Evolutionary conservation across 2,329 filamentous ascomycete genomes (phyloP).

Genomic region (Colletotrichum karsti): DNA sequence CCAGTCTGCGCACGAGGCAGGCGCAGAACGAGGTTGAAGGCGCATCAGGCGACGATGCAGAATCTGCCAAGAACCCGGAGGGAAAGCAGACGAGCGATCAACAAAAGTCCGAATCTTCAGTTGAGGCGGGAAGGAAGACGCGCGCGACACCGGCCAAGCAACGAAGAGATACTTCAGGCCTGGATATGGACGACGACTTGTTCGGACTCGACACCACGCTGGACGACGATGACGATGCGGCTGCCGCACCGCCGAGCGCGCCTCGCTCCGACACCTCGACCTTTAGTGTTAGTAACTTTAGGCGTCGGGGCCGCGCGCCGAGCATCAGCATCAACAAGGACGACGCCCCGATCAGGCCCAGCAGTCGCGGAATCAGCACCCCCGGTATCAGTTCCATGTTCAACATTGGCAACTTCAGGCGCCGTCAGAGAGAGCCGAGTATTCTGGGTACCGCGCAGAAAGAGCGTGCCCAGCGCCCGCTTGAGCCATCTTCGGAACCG

Average conservation of each 20-base stretch:
- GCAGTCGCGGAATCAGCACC: constrained; percentile 57
- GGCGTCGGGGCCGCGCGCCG: constrained; percentile 51
- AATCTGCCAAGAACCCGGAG: constrained; percentile 39
- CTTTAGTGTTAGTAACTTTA: constrained; percentile 56
- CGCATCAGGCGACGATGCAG: constrained; percentile 46
- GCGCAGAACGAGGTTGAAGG: constrained; percentile 34
- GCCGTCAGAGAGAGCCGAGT: constrained; percentile 67
- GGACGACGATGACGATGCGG: constrained; percentile 49
- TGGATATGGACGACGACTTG: constrained; percentile 58
- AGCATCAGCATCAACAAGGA: constrained; percentile 58
- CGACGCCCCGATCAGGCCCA: constrained; percentile 61
- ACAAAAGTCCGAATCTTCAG: constrained; percentile 41
- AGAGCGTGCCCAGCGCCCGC: constrained; percentile 35
- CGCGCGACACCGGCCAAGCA: constrained; percentile 42
- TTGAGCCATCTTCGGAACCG: constrained; percentile 29
- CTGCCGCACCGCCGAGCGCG: constrained; percentile 40
- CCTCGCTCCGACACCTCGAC: constrained; percentile 54
- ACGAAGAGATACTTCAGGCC: constrained; percentile 53
- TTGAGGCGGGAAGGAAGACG: constrained; percentile 47
- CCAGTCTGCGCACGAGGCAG: constrained; percentile 23
- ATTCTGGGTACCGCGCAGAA: constrained; percentile 64
- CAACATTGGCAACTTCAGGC: constrained; percentile 66
- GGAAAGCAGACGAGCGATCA: constrained; percentile 32
- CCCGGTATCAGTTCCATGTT: constrained; percentile 58
- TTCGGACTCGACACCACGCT: constrained; percentile 50